Evolutionary conservation across 768 basidiomycete genomes (phyloP), one percentile per base, ranked within the genome.

Genomic region (Tulasnella sp.): DNA sequence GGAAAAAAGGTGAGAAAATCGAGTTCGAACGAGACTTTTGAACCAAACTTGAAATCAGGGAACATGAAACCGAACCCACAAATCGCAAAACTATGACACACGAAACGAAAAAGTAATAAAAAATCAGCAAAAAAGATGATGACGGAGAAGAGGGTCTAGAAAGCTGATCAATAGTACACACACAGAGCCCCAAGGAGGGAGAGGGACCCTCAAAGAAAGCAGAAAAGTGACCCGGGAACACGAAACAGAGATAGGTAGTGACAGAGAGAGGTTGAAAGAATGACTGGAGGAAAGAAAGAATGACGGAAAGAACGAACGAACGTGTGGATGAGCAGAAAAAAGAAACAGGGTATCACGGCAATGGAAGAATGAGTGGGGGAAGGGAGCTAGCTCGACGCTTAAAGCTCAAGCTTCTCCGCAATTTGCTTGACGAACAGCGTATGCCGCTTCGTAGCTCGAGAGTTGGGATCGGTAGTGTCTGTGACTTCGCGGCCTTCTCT

Each of bases 361-460:
- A n/a, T 44, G 60, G 64, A 78, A 37, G 24, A 34, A 50, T 46
- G 46, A 46, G 46, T 14, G 46, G 18, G 46, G 16, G n/a, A 20
- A 77, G 14, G 18, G 20, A 40, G 54, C 11, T n/a, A 75, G 37
- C 42, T 42, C n/a, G 75, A 44, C n/a, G 54, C 28, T 78, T 24
- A 78, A 22, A 78, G 58, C 77, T 48, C 77, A 9, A 78, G n/a
- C 58, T 78, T 78, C 34, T 78, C 77, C 58, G 60, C 77, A 20
- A 78, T 22, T 64, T 78, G 77, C 77, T 96, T 94, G 83, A 96
- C 95, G 86, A 93, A 94, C 84, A 91, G 88, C 84, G 95, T 96
- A 83, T 91, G 89, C 81, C 95, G 88, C 88, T 93, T 96, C 88
- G 89, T 91, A 82, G 93, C 92, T 83, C 89, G 89, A 82, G 89